These are phyloP conservation scores for Melaleuca alternifolia DNA, from an alignment of 345 rosid species.

Conservation along the genomic window DNA sequence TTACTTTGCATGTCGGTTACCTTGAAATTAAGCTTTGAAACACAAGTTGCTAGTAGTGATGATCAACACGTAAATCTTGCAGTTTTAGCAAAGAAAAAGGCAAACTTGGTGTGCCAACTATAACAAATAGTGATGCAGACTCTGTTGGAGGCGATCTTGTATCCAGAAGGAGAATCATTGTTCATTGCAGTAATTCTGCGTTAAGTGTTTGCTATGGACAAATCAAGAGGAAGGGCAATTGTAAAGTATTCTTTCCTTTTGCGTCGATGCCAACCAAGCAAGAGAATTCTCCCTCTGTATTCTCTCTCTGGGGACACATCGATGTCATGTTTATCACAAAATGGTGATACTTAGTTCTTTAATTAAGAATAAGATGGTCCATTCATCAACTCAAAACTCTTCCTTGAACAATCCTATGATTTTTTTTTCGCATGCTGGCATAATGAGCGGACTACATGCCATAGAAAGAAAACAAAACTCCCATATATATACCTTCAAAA, in stretches of 20 bases:
- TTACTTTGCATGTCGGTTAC: accelerated
- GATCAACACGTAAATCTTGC: neutral
- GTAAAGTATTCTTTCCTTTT: neutral
- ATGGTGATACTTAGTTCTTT: neutral
- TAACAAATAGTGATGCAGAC: neutral
- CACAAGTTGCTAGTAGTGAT: neutral
- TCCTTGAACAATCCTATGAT: neutral
- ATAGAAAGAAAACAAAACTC: too few species aligned
- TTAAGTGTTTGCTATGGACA: neutral
- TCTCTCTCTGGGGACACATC: neutral
- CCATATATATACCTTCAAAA: neutral
- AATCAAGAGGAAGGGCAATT: neutral
- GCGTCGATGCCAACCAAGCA: neutral
- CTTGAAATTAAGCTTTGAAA: neutral
- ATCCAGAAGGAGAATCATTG: neutral
- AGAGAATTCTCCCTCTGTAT: neutral
- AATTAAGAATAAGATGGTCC: neutral
- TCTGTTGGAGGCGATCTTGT: neutral
- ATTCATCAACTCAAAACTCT: neutral
- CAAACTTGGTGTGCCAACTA: neutral
- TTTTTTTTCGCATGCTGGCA: neutral
- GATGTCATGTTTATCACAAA: neutral
- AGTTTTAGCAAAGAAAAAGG: neutral
- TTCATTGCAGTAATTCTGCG: neutral
- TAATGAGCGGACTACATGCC: neutral